These are phyloP conservation scores for Carex scoparia DNA, from an alignment of 176 grass and related monocot species.

Conservation along the genomic window DNA sequence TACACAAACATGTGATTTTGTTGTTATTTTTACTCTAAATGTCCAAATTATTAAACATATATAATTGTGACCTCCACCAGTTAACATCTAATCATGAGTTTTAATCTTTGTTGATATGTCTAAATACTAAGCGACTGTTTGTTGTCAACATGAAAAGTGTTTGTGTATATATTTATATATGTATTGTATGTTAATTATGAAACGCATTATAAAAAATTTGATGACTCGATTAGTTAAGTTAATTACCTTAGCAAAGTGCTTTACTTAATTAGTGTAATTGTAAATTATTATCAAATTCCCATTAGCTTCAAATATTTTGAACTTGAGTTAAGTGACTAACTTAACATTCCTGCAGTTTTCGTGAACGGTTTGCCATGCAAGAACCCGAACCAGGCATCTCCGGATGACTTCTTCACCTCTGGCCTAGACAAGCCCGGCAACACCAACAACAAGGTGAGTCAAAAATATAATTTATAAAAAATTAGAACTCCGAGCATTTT, in stretches of 20 bases:
- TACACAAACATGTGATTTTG: neutral
- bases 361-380: conserved; percentile 39
- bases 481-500: neutral
- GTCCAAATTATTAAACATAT: neutral
- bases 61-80: neutral
- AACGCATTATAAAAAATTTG: neutral
- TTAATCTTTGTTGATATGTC: neutral
- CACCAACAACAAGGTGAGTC: conserved; percentile 25
- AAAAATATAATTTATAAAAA: neutral
- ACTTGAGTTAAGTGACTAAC: neutral
- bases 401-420: conserved; percentile 37
- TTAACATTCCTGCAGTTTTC: conserved; percentile 20
- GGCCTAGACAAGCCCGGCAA: conserved; percentile 16
- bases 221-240: neutral
- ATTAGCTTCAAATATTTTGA: neutral
- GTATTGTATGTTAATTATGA: neutral
- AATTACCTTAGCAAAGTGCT: neutral
- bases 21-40: neutral
- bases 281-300: neutral
- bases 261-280: neutral
- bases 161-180: no score
- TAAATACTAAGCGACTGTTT: neutral
- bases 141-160: neutral
- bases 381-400: neutral
- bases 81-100: neutral